phyloP scores from a whole-genome alignment of 352 stramenopile genomes.

The Phytophthora tubulina region DNA sequence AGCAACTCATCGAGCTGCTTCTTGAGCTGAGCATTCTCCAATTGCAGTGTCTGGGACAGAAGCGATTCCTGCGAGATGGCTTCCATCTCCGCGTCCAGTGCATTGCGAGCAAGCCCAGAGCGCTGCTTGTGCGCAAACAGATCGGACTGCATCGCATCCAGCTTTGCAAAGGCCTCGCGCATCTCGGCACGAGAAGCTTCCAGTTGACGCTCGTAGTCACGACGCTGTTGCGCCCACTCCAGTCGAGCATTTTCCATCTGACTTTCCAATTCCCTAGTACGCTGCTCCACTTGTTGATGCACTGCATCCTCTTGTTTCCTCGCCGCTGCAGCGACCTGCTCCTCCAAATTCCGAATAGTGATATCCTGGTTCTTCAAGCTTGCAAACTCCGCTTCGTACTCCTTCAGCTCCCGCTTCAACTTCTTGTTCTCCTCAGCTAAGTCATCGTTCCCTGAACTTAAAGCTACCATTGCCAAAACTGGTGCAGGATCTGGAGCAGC shows the following conservation, averaged over 20 bases:
- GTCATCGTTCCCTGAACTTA: conserved; percentile 45
- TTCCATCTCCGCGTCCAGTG: conserved; percentile 89
- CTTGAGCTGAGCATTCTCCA: conserved; percentile 89
- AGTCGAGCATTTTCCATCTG: conserved; percentile 75
- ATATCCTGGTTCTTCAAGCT: conserved; percentile 97
- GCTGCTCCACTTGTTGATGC: conserved; percentile 65
- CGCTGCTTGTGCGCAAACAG: conserved; percentile 91
- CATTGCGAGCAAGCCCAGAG: conserved; percentile 62
- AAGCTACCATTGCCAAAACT: conserved; percentile 70
- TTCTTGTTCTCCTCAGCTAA: conserved; percentile 93
- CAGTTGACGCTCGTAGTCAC: conserved; percentile 78
- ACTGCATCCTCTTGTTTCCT: conserved; percentile 72
- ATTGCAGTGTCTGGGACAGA: conserved; percentile 75
- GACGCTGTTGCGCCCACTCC: conserved; percentile 84
- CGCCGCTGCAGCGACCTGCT: conserved; percentile 86
- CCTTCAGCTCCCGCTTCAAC: conserved; percentile 89
- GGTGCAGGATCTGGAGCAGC: conserved; percentile 86
- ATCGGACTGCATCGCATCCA: conserved; percentile 93
- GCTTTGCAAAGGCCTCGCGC: conserved; percentile 71
- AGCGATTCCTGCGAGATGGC: conserved; percentile 88
- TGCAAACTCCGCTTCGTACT: conserved; percentile 96
- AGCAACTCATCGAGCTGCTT: conserved; percentile 83
- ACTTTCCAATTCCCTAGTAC: conserved; percentile 71
- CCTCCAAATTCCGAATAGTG: conserved; percentile 96
- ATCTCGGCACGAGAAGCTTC: conserved; percentile 65